phyloP scores from a whole-genome alignment of 805 yeast species.

The Danielozyma ontarioensis region DNA sequence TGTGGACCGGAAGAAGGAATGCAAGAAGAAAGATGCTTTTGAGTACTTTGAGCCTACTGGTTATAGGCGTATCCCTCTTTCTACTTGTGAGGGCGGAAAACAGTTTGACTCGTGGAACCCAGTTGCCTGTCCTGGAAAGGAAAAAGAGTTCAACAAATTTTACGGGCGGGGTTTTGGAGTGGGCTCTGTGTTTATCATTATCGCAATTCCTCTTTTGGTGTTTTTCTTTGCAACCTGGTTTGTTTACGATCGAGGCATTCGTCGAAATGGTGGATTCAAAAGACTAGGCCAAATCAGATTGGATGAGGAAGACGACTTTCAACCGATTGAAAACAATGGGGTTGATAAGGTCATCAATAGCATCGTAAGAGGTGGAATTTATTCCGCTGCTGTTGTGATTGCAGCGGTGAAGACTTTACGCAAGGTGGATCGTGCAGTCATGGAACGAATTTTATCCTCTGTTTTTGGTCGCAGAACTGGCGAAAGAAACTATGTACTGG shows the following conservation, averaged over 20 bases:
- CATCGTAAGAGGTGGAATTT: constrained; percentile 55
- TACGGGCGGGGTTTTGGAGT: constrained; percentile 54
- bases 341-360: constrained; percentile 56
- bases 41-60: constrained; percentile 90
- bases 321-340: constrained; percentile 57
- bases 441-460: constrained; percentile 24
- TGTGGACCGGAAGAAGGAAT: constrained; percentile 53
- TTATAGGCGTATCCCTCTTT: constrained; percentile 77
- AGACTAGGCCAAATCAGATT: constrained; percentile 83
- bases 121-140: constrained; percentile 85
- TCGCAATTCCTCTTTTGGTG: constrained; percentile 54
- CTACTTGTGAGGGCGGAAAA: constrained; percentile 82
- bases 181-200: constrained; percentile 44
- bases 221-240: constrained; percentile 55
- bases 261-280: constrained; percentile 70
- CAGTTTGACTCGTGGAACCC: constrained; percentile 61
- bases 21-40: constrained; percentile 50
- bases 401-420: constrained; percentile 30
- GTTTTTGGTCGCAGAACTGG: constrained; percentile 36
- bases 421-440: constrained; percentile 27
- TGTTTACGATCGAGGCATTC: constrained; percentile 75
- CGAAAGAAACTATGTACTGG: constrained; percentile 34
- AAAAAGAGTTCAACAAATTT: constrained; percentile 51
- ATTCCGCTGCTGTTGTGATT: constrained; percentile 35
- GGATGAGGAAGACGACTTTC: constrained; percentile 62